Evolutionary conservation across 805 yeast genomes (phyloP), one percentile per base, ranked within the genome.

Genomic region (Teunomyces aglyptinius): DNA sequence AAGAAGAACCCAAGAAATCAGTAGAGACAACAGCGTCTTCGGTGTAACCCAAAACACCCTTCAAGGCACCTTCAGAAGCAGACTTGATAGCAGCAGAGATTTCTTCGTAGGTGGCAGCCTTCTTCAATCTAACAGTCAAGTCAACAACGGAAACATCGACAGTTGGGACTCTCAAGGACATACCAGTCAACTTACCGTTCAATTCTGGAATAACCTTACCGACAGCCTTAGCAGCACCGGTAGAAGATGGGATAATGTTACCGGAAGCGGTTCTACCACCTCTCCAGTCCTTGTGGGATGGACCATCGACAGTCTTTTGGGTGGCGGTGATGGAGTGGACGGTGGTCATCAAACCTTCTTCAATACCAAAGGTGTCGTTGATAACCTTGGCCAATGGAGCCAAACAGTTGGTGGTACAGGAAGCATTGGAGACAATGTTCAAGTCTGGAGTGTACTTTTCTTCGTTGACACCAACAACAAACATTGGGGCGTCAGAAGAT

Each of bases 251-350:
- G 49, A 64, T 64, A 48, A 64, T 64, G 62, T 64, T 64, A 47
- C 66, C 69, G 40, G 63, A 56, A 45, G 69, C 69, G 54, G 69
- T 64, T 60, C 69, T 61, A 51, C 69, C 69, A 46, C 69, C 69
- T 63, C 69, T 64, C 69, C 69, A 64, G 60, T 64, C 69, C 57
- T 64, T 64, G 60, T 64, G 67, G 51, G 69, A 64, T 49, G 69
- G 69, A 56, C 68, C 68, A 47, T 64, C 69, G 43, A 64, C 69
- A 46, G 69, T 64, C 58, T 64, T 64, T 53, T 64, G 69, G 51
- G 69, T 63, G 49, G 69, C 69, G 53, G 69, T 64, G 54, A 64
- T 63, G 50, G 69, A 64, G 58, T 64, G 69, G 51, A 64, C 65
- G 45, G 69, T 64, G 58, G 68, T 63, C 69, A 64, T 64, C 55